Base-by-base conservation (phyloP, 345 rosid species). In the Eucalyptus erythrocorys region DNA sequence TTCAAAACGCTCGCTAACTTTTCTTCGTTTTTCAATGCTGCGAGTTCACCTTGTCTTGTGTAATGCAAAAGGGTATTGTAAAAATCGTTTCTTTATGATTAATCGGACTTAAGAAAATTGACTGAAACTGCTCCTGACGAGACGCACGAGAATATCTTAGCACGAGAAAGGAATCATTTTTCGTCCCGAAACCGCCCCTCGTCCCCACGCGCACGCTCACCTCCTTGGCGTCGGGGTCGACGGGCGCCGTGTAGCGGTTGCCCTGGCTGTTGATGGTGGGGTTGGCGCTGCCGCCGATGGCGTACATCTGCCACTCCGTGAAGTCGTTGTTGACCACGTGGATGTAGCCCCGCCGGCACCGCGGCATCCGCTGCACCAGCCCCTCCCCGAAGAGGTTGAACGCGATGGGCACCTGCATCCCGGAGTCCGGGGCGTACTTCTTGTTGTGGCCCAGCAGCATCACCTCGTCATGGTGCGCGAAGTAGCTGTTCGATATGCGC, bases 251-350 rank as follows among this genome's bases (percentile, higher is more conserved):
- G 90, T 96, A 98, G 34, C 99, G 97, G 88, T 98, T 98, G 51
- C 99, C 99, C 91, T 98, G 99, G 89, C 99, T 98, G 48, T 97
- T 97, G 24, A 97, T 97, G 5, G 99, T 97, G n/a, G 99, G 99
- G 76, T 89, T 96, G 2, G 97, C 99, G 87, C 99, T 98, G 12
- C 99, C 99, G 7, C 99, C 99, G 34, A 98, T 97, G 0, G 99
- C 99, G 86, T 98, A 97, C 99, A 98, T 98, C 91, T 97, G 3
- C 99, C 99, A 98, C 1, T 93, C 92, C 1, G 95, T 94, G 80
- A 96, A 98, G 88, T 95, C 97, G 57, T 98, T 98, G 55, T 98
- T 98, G 47, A 95, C 99, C 15, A 98, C 97, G 24, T 98, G 99
- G 48, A 97, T 97, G 17, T 98, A 98, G 15, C 99, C 99, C 21